Evolutionary conservation across 192 early-diverging fungal genomes (phyloP), one percentile per base, ranked within the genome.

Genomic region (Coemansia sp.): DNA sequence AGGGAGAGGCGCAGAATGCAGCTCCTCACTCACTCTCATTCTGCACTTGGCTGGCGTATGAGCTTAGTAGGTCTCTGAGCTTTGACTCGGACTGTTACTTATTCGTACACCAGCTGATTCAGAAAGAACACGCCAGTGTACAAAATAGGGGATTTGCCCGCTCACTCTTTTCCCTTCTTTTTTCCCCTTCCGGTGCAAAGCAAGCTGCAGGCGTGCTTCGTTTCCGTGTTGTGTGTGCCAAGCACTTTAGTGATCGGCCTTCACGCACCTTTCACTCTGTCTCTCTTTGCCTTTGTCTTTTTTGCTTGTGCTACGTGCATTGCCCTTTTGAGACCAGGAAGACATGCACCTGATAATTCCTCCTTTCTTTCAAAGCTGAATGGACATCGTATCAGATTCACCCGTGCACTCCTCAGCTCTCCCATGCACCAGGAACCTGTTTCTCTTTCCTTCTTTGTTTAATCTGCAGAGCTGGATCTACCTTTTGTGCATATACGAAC

Each of bases 1-100:
- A n/a, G 34, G 33, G 58, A n/a, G 33, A 36, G 34, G 61, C 61
- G 61, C 36, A 62, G 61, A 62, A 62, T 62, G 61, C 38, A n/a
- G 34, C 29, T 57, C 55, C 33, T 58, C 55, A 18, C 33, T 58
- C 55, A 18, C 31, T 31, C 29, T 18, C 55, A 34, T 31, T 58
- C 29, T 24, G 10, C 29, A 50, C 47, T 18, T 18, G 22, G 13
- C 44, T 18, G n/a, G 47, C 9, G n/a, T 22, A 50, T 22, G 47
- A 24, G 47, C 47, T 38, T 10, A 50, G n/a, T 20, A 20, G 47
- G 8, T 24, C 47, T 50, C 7, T 50, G 55, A 29, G 55, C 58
- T 38, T 62, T 39, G 61, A 40, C 38, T 62, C 38, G 38, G 60
- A n/a, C 36, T 62, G 61, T 18, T 13, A 33, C 60, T 27, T 40